Evolutionary conservation across 1,284 basidiomycete genomes (phyloP), one percentile per base, ranked within the genome.

Genomic region (Amylostereum areolatum): DNA sequence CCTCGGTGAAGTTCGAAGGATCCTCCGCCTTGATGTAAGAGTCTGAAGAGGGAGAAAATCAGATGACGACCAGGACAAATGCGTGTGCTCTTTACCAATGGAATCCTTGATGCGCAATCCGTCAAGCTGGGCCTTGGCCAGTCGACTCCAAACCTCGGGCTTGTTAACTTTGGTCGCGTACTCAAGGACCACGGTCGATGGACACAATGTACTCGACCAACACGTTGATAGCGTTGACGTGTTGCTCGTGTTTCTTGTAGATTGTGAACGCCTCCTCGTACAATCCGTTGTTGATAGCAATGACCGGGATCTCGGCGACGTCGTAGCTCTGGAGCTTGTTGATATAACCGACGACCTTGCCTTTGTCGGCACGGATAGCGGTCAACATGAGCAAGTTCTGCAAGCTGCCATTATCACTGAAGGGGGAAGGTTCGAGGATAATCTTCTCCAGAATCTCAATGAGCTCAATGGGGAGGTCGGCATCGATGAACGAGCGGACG

Each of bases 1-100:
- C 93, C 69, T 99, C 97, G 28, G 78, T 77, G 62, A 92, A 99
- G 76, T 99, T 99, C 45, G 85, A 83, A 5, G 97, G 90, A 66
- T 99, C 97, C 62, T 93, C 89, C 12, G 97, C 95, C 76, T 97
- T 97, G 81, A 98, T 95, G 71, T 99, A 99, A 25, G 96, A 98
- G 66, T 99, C 94, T 90, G 50, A 2, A 47, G 12, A 59, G n/a
- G n/a, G n/a, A n/a, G n/a, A n/a, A n/a, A n/a, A n/a, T n/a, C n/a
- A n/a, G n/a, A n/a, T n/a, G n/a, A n/a, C n/a, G n/a, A n/a, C n/a
- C n/a, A n/a, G n/a, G n/a, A n/a, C n/a, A n/a, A n/a, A n/a, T n/a
- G n/a, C n/a, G n/a, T n/a, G n/a, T n/a, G n/a, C n/a, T n/a, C n/a
- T n/a, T n/a, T 60, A 90, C 88, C 92, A 61, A 99, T 98, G 35